Conservation (phyloP, 331 rosid species). For the Arachis monticola region DNA sequence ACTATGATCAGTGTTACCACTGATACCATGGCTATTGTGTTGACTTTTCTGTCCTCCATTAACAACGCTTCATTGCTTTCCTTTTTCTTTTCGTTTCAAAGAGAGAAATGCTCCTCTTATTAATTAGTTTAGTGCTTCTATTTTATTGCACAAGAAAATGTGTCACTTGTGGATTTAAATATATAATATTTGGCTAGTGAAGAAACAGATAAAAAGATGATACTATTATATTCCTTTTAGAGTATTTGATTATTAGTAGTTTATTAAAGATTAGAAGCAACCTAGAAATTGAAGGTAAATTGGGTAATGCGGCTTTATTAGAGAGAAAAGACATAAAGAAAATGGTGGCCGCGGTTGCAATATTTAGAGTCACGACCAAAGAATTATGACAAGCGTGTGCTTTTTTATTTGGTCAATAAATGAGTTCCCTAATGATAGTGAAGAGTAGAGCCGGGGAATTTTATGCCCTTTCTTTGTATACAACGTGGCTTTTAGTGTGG, state of each 20-base stretch:
- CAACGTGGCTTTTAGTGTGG: constrained; percentile 14
- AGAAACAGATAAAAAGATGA: background rate
- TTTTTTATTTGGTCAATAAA: constrained; percentile 29
- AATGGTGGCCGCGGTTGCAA: background rate
- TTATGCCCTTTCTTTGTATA: too few species aligned
- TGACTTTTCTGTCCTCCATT: constrained; percentile 82
- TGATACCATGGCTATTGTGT: constrained; percentile 48
- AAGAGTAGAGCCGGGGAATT: background rate
- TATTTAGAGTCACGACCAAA: background rate
- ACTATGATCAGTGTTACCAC: constrained; percentile 55
- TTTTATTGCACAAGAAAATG: background rate
- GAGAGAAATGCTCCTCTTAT: background rate
- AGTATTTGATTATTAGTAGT: constrained; percentile 4
- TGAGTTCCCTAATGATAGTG: constrained; percentile 23
- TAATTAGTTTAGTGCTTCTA: background rate
- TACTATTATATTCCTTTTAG: background rate
- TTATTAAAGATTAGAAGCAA: constrained; percentile 9
- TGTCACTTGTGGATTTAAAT: constrained; percentile 6
- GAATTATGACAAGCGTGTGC: background rate
- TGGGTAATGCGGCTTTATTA: too few species aligned
- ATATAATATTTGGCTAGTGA: background rate
- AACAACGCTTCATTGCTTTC: constrained; percentile 31
- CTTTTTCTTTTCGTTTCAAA: background rate
- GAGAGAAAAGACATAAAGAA: background rate
- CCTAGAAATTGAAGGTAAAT: constrained; percentile 23